Evolutionary conservation across 495 filamentous ascomycete species (phyloP).

Genomic region (Usnea hakonensis): DNA sequence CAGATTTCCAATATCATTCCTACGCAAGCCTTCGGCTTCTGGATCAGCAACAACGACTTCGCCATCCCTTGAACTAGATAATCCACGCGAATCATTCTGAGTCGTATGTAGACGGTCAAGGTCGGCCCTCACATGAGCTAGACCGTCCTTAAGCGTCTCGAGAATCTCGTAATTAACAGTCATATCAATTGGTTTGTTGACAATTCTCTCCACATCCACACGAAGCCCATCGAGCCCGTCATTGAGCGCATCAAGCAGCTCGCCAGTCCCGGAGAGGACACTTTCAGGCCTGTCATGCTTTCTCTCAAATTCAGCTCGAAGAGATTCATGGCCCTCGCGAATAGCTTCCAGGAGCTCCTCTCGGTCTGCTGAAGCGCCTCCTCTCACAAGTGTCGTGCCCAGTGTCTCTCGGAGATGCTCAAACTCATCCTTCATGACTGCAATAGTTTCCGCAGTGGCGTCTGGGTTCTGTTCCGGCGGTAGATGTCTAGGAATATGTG

Average conservation of each 20-base stretch:
- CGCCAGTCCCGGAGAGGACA: slow-evolving; percentile 53
- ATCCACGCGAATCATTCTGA: slow-evolving; percentile 34
- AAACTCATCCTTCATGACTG: slow-evolving; percentile 64
- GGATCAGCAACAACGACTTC: slow-evolving; percentile 51
- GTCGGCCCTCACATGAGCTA: slow-evolving; percentile 64
- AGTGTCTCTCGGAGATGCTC: slow-evolving; percentile 64
- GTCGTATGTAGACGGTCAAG: slow-evolving; percentile 64
- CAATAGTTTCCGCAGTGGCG: slow-evolving; percentile 36
- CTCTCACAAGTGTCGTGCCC: slow-evolving; percentile 57
- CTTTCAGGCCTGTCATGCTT: slow-evolving; percentile 49
- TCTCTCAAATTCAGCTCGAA: slow-evolving; percentile 58
- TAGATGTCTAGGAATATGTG: slow-evolving; percentile 14
- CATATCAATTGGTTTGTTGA: slow-evolving; percentile 70
- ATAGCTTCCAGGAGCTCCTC: slow-evolving; percentile 55
- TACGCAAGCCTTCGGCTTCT: slow-evolving; percentile 40
- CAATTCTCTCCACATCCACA: slow-evolving; percentile 64
- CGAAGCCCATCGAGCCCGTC: slow-evolving; percentile 71
- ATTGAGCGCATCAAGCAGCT: slow-evolving; percentile 74
- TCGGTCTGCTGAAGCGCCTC: slow-evolving; percentile 46
- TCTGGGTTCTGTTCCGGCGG: slow-evolving; percentile 16
- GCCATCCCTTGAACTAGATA: slow-evolving; percentile 37
- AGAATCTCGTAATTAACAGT: slow-evolving; percentile 79
- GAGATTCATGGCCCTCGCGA: slow-evolving; percentile 58
- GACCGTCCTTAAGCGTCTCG: slow-evolving; percentile 71
- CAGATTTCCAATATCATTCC: slow-evolving; percentile 71